Conservation (phyloP, 371 early-diverging fungal species). For the Mucor mucedo region DNA sequence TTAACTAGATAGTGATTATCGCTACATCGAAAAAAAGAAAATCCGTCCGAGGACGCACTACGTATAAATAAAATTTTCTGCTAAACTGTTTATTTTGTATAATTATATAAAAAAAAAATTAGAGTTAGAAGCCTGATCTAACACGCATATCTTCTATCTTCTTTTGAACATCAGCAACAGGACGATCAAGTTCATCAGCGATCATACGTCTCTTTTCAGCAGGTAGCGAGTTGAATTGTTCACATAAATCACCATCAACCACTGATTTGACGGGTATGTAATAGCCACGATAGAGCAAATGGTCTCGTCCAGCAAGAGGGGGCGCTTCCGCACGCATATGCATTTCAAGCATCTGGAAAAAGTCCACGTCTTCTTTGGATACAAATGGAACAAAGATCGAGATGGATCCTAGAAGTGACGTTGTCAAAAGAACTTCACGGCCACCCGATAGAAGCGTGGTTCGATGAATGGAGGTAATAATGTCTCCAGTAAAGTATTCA, state of each 20-base stretch:
- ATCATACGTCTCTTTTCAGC: constrained; percentile 75
- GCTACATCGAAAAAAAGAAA: too few relatives aligned
- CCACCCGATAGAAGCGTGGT: constrained; percentile 84
- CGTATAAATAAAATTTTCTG: too few relatives aligned
- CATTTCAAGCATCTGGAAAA: constrained; percentile 93
- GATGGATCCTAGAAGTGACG: constrained; percentile 85
- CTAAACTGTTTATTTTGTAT: background rate
- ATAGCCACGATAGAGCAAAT: constrained; percentile 80
- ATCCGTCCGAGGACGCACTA: too few relatives aligned
- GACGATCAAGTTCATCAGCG: constrained; percentile 89
- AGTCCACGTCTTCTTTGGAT: constrained; percentile 89
- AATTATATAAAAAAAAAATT: background rate
- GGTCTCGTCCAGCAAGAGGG: constrained; percentile 89
- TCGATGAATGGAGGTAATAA: constrained; percentile 80
- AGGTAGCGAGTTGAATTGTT: constrained; percentile 74
- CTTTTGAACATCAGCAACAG: constrained; percentile 85
- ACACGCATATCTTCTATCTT: constrained; percentile 90
- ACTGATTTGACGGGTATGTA: constrained; percentile 85
- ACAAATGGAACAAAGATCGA: constrained; percentile 87
- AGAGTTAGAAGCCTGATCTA: constrained; percentile 56
- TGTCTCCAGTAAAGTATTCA: constrained; percentile 88
- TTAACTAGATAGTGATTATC: too few relatives aligned
- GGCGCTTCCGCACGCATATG: constrained; percentile 81
- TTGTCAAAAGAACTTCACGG: constrained; percentile 84
- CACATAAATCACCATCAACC: constrained; percentile 95